Conservation (phyloP, 164 flowering plant genomes). For the Cinnamomum chago region DNA sequence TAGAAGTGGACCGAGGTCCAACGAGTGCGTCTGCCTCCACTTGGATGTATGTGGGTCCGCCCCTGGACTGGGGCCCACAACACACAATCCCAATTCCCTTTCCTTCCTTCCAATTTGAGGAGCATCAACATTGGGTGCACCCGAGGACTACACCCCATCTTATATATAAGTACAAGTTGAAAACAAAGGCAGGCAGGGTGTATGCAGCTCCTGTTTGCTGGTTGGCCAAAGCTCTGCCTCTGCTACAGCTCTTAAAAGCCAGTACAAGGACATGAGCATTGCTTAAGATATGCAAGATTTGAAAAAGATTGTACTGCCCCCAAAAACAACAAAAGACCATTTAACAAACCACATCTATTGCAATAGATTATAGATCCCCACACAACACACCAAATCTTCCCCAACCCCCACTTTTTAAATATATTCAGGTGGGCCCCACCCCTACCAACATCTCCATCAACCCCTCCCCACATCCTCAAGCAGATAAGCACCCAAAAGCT, state of each 20-base stretch:
- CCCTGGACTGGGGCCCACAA: neutral
- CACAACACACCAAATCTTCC: neutral
- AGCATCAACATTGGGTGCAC: no score
- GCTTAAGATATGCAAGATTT: neutral
- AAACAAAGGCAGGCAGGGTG: neutral
- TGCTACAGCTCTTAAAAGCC: neutral
- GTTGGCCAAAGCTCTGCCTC: neutral
- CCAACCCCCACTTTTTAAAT: neutral
- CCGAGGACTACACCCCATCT: no score
- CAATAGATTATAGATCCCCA: neutral
- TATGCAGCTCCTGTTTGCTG: neutral
- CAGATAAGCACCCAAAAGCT: neutral
- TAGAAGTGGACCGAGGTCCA: no score
- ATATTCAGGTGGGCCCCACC: neutral
- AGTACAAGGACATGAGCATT: neutral
- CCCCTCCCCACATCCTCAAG: neutral
- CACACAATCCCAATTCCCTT: neutral
- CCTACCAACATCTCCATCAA: neutral
- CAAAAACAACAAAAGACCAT: neutral
- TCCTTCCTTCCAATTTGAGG: neutral
- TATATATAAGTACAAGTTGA: no score
- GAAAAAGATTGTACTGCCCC: neutral
- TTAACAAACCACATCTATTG: neutral
- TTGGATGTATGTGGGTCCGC: no score
- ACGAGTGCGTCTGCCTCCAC: no score